Conservation (phyloP, 2,329 filamentous ascomycete species). For the Hypoxylon sp. region DNA sequence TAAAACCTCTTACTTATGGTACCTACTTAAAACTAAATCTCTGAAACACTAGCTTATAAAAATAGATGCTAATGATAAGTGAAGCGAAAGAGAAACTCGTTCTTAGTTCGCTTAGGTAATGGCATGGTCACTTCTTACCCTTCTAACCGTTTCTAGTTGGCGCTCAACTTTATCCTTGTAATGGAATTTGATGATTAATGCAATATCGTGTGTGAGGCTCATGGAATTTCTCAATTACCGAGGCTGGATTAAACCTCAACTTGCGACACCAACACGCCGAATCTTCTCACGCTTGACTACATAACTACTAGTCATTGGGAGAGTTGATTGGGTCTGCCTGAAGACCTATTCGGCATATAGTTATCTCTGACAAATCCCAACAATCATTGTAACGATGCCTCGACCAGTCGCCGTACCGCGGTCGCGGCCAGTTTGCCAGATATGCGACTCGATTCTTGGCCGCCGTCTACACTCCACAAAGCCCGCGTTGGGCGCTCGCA, state of each 20-base stretch:
- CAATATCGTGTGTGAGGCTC: constrained; percentile 27
- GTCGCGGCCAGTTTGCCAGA: constrained; percentile 49
- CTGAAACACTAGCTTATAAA: neutral
- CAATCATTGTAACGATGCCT: constrained; percentile 45
- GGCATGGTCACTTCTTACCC: neutral
- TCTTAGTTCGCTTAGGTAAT: neutral
- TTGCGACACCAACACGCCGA: constrained; percentile 13
- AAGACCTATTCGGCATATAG: neutral
- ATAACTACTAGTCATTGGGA: neutral
- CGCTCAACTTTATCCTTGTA: neutral
- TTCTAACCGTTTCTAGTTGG: neutral
- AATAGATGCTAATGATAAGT: neutral
- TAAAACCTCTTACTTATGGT: neutral
- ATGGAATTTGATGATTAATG: constrained; percentile 3
- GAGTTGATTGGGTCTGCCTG: neutral
- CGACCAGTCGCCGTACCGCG: constrained; percentile 45
- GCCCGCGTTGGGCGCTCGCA: constrained; percentile 53
- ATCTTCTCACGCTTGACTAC: constrained; percentile 1
- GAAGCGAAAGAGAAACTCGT: neutral
- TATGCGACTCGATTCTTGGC: constrained; percentile 53
- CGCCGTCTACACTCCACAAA: constrained; percentile 45
- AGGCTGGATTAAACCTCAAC: constrained; percentile 33
- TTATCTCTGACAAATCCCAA: neutral
- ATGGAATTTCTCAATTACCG: constrained; percentile 21
- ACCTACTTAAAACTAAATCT: neutral